These are phyloP conservation scores for Millerago galiae DNA, from an alignment of 805 yeast species.

Conservation along the genomic window DNA sequence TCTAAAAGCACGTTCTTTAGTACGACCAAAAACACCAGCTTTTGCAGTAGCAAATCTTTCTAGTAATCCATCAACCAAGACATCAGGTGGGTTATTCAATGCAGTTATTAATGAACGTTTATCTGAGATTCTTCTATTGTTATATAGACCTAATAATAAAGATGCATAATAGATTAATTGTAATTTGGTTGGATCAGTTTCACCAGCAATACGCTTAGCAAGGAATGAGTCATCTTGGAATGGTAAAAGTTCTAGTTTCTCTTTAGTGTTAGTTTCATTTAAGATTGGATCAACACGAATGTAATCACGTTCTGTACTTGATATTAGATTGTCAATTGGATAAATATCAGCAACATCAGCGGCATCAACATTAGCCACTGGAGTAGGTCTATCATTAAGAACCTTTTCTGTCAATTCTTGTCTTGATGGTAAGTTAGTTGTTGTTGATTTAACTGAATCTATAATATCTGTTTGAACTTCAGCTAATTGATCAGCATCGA, in stretches of 20 bases:
- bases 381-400: conserved; percentile 75
- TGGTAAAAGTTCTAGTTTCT: conserved; percentile 57
- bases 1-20: conserved; percentile 69
- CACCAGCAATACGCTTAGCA: conserved; percentile 33
- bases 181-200: conserved; percentile 47
- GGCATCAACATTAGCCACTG: conserved; percentile 71
- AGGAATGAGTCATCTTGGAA: conserved; percentile 51
- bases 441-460: conserved; percentile 66
- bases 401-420: conserved; percentile 52
- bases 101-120: conserved; percentile 52
- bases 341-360: conserved; percentile 77
- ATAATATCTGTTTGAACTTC: conserved; percentile 74
- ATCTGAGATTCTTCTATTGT: conserved; percentile 58
- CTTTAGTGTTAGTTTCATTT: conserved; percentile 43
- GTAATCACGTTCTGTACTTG: conserved; percentile 53
- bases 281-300: conserved; percentile 61
- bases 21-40: conserved; percentile 60
- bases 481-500: conserved; percentile 77
- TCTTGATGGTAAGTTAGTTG: conserved; percentile 68
- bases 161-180: conserved; percentile 78
- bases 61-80: conserved; percentile 64
- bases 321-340: conserved; percentile 65
- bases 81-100: conserved; percentile 67
- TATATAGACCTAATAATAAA: conserved; percentile 71
- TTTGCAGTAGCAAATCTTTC: conserved; percentile 63